Evolutionary conservation across 2,329 filamentous ascomycete species (phyloP).

Genomic region (Alternaria metachromatica): DNA sequence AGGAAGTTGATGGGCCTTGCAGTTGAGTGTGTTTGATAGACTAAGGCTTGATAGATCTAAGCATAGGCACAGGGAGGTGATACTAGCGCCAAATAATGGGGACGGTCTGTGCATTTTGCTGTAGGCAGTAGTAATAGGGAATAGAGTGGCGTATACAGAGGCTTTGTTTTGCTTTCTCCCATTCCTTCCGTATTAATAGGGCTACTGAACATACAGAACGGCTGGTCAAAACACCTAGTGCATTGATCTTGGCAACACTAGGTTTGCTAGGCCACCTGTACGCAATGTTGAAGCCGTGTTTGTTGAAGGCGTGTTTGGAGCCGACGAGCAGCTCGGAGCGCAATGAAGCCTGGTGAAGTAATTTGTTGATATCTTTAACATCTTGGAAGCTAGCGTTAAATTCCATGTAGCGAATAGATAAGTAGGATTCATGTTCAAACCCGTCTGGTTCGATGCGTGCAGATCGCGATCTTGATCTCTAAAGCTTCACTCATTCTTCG

Average conservation of each 20-base stretch:
- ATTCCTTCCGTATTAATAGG: background rate
- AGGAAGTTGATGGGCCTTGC: background rate
- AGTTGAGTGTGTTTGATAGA: background rate
- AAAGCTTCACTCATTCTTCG: background rate
- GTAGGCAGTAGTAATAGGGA: background rate
- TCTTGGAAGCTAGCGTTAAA: background rate
- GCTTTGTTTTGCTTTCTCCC: background rate
- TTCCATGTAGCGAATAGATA: background rate
- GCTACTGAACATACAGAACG: background rate
- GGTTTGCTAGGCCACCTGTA: background rate
- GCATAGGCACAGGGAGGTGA: background rate
- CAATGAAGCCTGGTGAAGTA: background rate
- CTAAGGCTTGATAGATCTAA: background rate
- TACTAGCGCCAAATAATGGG: background rate
- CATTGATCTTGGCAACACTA: background rate
- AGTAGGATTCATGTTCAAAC: background rate
- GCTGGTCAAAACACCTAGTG: background rate
- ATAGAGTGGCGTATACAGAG: background rate
- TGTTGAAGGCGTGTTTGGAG: background rate
- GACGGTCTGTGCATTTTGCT: background rate
- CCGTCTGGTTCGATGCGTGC: background rate
- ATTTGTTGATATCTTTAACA: accelerated
- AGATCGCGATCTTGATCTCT: background rate
- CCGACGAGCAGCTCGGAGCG: background rate
- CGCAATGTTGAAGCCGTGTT: background rate